A percentile compares a stretch with the other conserved stretches of the same genome.
Conservation (phyloP, 176 grass and related monocot genomes). For the Microstegium vimineum region DNA sequence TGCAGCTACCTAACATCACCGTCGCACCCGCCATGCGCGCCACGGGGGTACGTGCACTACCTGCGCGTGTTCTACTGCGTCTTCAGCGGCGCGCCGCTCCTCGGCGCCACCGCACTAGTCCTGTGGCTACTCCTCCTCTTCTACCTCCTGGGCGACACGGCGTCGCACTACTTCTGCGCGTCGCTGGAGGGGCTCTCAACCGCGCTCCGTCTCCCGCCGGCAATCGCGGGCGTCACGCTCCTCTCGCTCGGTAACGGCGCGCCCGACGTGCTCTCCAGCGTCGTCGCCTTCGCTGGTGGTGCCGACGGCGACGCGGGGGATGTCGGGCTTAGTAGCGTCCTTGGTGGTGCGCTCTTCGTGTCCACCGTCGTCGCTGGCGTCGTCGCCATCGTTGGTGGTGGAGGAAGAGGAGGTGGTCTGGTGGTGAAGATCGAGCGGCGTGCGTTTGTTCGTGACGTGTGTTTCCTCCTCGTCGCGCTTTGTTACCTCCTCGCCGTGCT, state of each 20-base stretch:
- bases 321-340: slow-evolving; percentile 64
- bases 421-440: slow-evolving; percentile 26
- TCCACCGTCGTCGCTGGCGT: slow-evolving; percentile 68
- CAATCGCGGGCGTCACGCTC: slow-evolving; percentile 75
- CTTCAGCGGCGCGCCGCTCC: slow-evolving; percentile 10
- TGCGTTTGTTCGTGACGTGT: slow-evolving; percentile 63
- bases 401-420: background rate
- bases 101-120: slow-evolving; percentile 34
- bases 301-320: slow-evolving; percentile 17
- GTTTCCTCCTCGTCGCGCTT: slow-evolving; percentile 64
- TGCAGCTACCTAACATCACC: slow-evolving; percentile 46
- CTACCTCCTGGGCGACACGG: slow-evolving; percentile 89
- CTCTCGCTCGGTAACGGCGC: slow-evolving; percentile 81
- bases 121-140: slow-evolving; percentile 73
- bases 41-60: slow-evolving; percentile 65
- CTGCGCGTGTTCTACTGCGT: slow-evolving; percentile 65
- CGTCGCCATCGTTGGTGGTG: slow-evolving; percentile 45
- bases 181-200: slow-evolving; percentile 50
- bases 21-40: slow-evolving; percentile 38
- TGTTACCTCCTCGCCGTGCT: slow-evolving; percentile 60
- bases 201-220: slow-evolving; percentile 53
- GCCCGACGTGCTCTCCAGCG: slow-evolving; percentile 79
- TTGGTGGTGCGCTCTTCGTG: slow-evolving; percentile 77
- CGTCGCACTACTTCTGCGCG: slow-evolving; percentile 72
- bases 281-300: slow-evolving; percentile 48